phyloP scores from a whole-genome alignment of 2,329 filamentous ascomycete genomes.

The Aspergillus pseudoviridinutans region DNA sequence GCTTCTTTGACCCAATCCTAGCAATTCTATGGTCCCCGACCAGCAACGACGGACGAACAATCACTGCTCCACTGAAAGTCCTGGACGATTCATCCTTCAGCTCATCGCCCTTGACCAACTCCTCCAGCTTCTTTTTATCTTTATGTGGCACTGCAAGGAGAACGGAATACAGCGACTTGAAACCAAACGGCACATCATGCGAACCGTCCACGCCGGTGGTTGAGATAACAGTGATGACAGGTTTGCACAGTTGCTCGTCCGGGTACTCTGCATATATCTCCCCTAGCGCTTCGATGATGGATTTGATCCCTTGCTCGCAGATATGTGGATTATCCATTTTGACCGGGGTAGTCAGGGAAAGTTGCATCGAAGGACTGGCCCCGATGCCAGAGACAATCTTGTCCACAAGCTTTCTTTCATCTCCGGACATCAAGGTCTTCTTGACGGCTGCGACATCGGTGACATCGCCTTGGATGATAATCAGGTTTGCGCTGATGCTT shows the following conservation, averaged over 20 bases:
- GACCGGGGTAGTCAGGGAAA: neutral
- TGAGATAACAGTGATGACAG: neutral
- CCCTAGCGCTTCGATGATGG: neutral
- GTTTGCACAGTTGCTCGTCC: neutral
- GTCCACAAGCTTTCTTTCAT: neutral
- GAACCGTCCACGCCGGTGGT: neutral
- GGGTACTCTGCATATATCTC: neutral
- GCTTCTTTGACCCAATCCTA: conserved; percentile 22
- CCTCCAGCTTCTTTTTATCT: neutral
- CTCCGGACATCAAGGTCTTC: neutral
- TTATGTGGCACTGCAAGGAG: neutral
- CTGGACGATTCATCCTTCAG: neutral
- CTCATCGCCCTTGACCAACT: neutral
- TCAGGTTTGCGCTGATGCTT: neutral
- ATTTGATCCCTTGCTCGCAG: neutral
- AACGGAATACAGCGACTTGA: neutral
- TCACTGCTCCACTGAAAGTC: conserved; percentile 7
- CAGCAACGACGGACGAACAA: conserved; percentile 34
- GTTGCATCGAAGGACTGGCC: neutral
- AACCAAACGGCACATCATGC: conserved; percentile 13
- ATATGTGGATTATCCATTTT: neutral
- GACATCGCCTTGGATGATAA: neutral
- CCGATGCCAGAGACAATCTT: neutral
- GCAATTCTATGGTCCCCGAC: conserved; percentile 28
- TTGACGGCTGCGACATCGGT: neutral